Conservation (phyloP, 2,329 filamentous ascomycete genomes). For the Verticillium dahliae region DNA sequence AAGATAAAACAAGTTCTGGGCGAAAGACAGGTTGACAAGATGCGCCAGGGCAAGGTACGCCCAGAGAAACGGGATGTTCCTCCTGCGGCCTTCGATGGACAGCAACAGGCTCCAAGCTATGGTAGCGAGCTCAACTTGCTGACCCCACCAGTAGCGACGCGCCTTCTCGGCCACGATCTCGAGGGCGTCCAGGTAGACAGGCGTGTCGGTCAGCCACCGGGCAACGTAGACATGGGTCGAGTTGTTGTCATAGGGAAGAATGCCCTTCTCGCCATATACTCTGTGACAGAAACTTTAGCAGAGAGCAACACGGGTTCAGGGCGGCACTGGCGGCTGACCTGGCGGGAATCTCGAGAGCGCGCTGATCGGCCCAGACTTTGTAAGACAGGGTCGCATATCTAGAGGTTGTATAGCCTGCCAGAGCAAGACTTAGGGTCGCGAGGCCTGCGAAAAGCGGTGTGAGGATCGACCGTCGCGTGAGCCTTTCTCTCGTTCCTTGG, state of each 20-base stretch:
- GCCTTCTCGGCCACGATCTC: constrained; percentile 48
- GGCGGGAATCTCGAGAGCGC: constrained; percentile 27
- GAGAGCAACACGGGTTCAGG: neutral
- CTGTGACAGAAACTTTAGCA: constrained; percentile 6
- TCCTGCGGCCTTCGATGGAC: constrained; percentile 51
- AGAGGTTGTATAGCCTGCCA: constrained; percentile 35
- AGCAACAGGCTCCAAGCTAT: constrained; percentile 51
- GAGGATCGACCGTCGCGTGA: constrained; percentile 18
- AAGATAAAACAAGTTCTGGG: constrained; percentile 58
- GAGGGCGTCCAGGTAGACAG: constrained; percentile 44
- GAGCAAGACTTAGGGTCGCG: constrained; percentile 35
- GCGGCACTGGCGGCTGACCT: constrained; percentile 19
- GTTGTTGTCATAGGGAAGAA: constrained; percentile 23
- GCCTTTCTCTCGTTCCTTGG: constrained; percentile 25
- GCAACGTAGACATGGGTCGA: constrained; percentile 28
- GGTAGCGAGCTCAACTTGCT: constrained; percentile 50
- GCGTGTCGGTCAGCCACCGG: constrained; percentile 47
- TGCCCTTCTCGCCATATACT: constrained; percentile 24
- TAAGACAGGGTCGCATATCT: constrained; percentile 40
- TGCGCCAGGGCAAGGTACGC: constrained; percentile 54
- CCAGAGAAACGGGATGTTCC: constrained; percentile 47
- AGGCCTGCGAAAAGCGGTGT: constrained; percentile 33
- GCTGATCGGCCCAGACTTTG: constrained; percentile 38
- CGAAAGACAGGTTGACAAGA: constrained; percentile 52
- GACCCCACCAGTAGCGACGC: constrained; percentile 55